Percentiles rank a stretch among this genome's conserved stretches.
phyloP scores from a whole-genome alignment of 257 asterid species.

The Gardenia jasminoides region DNA sequence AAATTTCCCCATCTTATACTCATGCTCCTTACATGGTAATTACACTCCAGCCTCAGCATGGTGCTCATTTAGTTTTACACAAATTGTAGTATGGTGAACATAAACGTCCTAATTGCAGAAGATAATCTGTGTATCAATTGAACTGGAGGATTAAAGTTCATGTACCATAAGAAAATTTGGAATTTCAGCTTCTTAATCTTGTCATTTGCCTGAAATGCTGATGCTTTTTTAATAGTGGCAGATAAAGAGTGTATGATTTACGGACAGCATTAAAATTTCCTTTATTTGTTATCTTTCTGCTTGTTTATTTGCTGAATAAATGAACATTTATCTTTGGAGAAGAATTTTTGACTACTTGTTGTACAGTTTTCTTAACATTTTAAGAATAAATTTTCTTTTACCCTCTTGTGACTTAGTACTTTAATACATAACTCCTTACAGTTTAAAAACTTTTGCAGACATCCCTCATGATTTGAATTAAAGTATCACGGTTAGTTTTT shows the following conservation, averaged over 20 bases:
- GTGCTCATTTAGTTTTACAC: conserved; percentile 10
- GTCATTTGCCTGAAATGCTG: too few relatives aligned
- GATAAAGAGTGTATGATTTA: not conserved
- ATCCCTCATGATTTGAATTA: too few relatives aligned
- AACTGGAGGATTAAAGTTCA: not conserved
- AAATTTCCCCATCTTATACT: conserved; percentile 26
- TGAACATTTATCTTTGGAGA: too few relatives aligned
- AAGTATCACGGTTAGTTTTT: too few relatives aligned
- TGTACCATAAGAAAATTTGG: not conserved
- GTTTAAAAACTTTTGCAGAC: too few relatives aligned
- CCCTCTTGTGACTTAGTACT: too few relatives aligned
- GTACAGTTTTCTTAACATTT: too few relatives aligned
- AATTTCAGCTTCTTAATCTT: not conserved
- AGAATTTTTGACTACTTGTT: too few relatives aligned
- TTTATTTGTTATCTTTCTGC: not conserved
- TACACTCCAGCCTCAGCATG: conserved; percentile 27
- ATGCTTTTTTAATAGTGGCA: not conserved
- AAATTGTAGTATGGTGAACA: not conserved
- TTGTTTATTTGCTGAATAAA: not conserved
- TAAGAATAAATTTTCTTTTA: too few relatives aligned
- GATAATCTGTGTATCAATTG: not conserved
- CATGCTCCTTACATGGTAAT: conserved; percentile 18
- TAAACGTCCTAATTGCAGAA: not conserved
- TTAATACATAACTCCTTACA: too few relatives aligned
- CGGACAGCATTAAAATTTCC: too few relatives aligned